These are phyloP conservation scores for Yamadazyma tumulicola DNA, from an alignment of 805 yeast genomes.

Conservation along the genomic window DNA sequence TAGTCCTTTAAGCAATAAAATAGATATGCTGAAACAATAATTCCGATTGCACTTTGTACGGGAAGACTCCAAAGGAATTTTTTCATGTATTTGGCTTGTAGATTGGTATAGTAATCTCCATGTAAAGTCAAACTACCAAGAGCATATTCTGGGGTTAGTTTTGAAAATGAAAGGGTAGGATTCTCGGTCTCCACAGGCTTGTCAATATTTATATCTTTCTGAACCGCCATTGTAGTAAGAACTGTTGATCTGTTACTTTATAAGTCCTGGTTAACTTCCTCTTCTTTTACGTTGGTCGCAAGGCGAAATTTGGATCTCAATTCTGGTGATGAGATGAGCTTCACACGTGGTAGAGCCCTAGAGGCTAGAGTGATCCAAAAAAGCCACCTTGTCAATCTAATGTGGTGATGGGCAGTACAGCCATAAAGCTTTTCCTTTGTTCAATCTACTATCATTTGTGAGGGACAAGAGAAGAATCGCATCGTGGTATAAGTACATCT, in stretches of 20 bases:
- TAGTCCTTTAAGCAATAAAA: conserved; percentile 27
- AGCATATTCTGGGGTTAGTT: conserved; percentile 53
- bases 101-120: conserved; percentile 54
- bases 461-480: no score
- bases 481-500: no score
- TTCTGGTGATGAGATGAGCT: neutral
- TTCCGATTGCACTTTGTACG: conserved; percentile 16
- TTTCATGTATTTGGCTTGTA: conserved; percentile 46
- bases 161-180: conserved; percentile 48
- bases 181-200: conserved; percentile 55
- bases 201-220: conserved; percentile 50
- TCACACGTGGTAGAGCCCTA: conserved; percentile 6
- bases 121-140: conserved; percentile 61
- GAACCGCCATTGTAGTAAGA: conserved; percentile 32
- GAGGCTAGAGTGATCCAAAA: no score
- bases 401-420: no score
- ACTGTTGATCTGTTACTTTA: neutral
- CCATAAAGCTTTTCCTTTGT: no score
- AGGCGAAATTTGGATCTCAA: no score
- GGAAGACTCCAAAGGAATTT: conserved; percentile 45
- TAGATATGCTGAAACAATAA: conserved; percentile 8
- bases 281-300: no score
- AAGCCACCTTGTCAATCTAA: no score
- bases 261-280: no score
- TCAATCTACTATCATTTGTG: no score